Evolutionary conservation across 2,329 filamentous ascomycete genomes (phyloP), one percentile per base, ranked within the genome.

Genomic region (Fusarium longipes): DNA sequence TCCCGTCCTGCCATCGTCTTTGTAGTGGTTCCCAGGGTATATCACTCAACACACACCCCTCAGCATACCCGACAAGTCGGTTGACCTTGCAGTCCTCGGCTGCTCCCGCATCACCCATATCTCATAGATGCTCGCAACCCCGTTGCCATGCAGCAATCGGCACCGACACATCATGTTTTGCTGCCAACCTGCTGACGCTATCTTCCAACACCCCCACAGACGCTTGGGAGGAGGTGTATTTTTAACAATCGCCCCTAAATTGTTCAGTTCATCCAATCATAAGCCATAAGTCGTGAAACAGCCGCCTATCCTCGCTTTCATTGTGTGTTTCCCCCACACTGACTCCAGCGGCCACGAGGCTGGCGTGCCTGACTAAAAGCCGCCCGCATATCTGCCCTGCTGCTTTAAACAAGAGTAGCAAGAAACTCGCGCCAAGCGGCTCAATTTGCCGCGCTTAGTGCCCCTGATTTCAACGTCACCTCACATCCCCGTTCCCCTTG

Each of bases 231-330:
- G 77, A 80, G 81, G 81, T 78, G 81, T 84, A 80, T 79, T 80
- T 82, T 81, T 81, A 78, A 73, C 70, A 68, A 62, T 72, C 71
- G 70, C 76, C 70, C 68, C 70, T 71, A 76, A 73, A 74, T 74
- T 72, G 65, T 74, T 74, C 59, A 54, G 49, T 52, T 70, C 70
- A 70, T 80, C 84, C 84, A 87, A 86, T 87, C 84, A 86, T 83
- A 79, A 80, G 71, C 82, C 83, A 77, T 84, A 78, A 79, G 74
- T 80, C 79, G 77, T 83, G 77, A 80, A 81, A 81, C 76, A 78
- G 70, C 74, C 76, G 73, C 76, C 76, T 53, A 50, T 52, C 47
- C 52, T 57, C 47, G 42, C 54, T 48, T 22, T 54, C 58, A 60
- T 59, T 47, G 39, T 47, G 44, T 63, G 38, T 54, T 67, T 56